Evolutionary conservation across 176 grass and related monocot species (phyloP), one percentile per base, ranked within the genome.

Genomic region (Zoysia japonica): DNA sequence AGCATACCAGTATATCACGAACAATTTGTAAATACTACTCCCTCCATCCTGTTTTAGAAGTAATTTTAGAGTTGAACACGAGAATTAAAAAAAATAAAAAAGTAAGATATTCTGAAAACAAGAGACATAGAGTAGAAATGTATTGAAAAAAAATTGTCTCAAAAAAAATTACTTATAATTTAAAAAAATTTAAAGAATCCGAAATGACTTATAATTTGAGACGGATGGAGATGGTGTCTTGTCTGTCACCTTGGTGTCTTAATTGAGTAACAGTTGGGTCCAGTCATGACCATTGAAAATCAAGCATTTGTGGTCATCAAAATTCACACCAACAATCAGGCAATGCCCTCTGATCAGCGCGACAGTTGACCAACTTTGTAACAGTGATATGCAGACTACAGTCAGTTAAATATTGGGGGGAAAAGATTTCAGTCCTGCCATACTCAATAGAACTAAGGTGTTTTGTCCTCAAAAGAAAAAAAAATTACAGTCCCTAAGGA

Each of bases 301-400:
- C 11, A 52, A 13, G 50, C 50, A 52, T 10, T 56, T n/a, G 14
- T 6, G 15, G 15, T 6, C 15, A 59, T 20, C 55, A 59, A 59
- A 59, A 9, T 59, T 59, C 56, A 19, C 17, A 20, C 20, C 56
- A 20, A 20, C 56, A 59, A 11, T 19, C 5, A 19, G 17, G 17
- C 54, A 19, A 57, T 17, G 17, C 17, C 54, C 54, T 19, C 43
- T 28, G 28, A 28, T 17, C 70, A 5, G 7, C 61, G 47, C 15
- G 61, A 47, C 46, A 65, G 14, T 15, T 51, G 60, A 15, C 39
- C 53, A 74, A 47, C 4, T 57, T 44, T 76, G 64, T 65, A 11
- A 36, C 75, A 78, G 57, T 46, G 42, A 46, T 47, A 44, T 84
- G 46, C 37, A 50, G 12, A 44, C 77, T 52, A 12, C 39, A 63